Base-by-base conservation (phyloP, 2,329 filamentous ascomycete species). In the Botryotinia globosa region DNA sequence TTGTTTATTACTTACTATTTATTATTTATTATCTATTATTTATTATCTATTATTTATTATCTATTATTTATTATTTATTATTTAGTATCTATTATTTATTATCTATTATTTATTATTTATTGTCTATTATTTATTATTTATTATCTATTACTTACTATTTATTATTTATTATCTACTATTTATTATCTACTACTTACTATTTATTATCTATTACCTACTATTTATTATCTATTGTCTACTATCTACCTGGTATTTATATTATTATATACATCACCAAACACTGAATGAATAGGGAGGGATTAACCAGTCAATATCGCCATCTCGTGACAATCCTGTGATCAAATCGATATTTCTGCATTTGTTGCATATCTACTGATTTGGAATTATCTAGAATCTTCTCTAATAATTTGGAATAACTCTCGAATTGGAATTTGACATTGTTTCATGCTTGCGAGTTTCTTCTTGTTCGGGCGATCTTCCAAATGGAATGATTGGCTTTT, bases 321-420 rank as follows among this genome's bases (percentile, higher is more conserved):
- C n/a, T 18, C 39, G 45, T 56, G 25, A 67, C 22, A 42, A 42
- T 29, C 25, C 51, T 54, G 51, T 54, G 51, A 54, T n/a, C 54
- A 16, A 37, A 29, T n/a, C 12, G 4, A n/a, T 2, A n/a, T 51
- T n/a, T 51, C 25, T n/a, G 25, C 25, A 51, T 54, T 66, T 39
- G 63, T 54, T 54, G 45, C 45, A n/a, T 12, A 29, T 66, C 45
- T 54, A 37, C 25, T 29, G 45, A 66, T 66, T 66, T 66, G 48
- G n/a, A 67, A 56, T 67, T 56, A 56, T 67, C 34, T 67, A 34
- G 44, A 66, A 51, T 51, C 20, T n/a, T n/a, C 22, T 37, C 20
- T 18, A 20, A 48, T 7, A 12, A 39, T 51, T 51, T 66, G 32
- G 32, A 32, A 51, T 66, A 18, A 51, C 12, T 10, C 9, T 54